These are phyloP conservation scores for Asterophora lycoperdoides DNA, from an alignment of 768 basidiomycete species.

Conservation along the genomic window DNA sequence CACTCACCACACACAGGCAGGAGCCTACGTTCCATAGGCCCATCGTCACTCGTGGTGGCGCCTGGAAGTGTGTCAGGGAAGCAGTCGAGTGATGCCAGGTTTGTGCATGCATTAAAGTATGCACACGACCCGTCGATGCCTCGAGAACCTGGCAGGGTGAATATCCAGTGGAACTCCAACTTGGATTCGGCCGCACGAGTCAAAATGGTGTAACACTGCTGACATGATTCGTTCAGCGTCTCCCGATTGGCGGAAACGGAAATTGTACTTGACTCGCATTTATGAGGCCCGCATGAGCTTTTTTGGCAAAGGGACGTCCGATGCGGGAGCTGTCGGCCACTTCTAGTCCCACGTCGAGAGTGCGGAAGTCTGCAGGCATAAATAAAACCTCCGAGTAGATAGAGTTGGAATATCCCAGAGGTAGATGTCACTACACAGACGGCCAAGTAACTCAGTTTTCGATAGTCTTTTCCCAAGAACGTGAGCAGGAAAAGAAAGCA, in stretches of 20 bases:
- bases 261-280: background rate
- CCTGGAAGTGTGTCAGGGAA: constrained; percentile 1
- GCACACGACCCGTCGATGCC: background rate
- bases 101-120: background rate
- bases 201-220: constrained; percentile 6
- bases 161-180: background rate
- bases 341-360: constrained; percentile 4
- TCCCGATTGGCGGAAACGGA: background rate
- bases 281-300: background rate
- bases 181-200: background rate
- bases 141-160: constrained; percentile 2
- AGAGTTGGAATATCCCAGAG: no score
- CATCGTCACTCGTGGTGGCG: background rate
- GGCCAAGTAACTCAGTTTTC: constrained; percentile 1
- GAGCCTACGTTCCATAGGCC: no score
- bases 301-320: background rate
- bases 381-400: no score
- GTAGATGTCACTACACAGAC: no score
- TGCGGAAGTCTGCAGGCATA: background rate
- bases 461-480: background rate
- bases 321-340: background rate
- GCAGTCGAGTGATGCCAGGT: background rate
- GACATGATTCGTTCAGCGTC: no score
- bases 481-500: background rate
- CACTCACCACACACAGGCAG: no score